Evolutionary conservation across 2,329 filamentous ascomycete species (phyloP).

Genomic region (Penicillium sp.): DNA sequence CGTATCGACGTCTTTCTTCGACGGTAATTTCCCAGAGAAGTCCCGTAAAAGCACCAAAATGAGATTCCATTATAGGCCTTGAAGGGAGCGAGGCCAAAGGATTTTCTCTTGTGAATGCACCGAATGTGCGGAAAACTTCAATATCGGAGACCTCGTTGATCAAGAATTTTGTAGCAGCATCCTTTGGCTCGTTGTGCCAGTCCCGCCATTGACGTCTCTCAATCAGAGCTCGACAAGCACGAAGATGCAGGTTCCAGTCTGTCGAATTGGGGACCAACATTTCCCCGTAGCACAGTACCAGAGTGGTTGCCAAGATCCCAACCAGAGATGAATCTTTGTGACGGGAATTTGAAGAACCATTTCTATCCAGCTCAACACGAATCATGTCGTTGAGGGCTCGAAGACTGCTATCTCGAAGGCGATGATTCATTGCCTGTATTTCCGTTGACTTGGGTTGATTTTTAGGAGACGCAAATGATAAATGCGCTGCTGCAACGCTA

Average conservation of each 20-base stretch:
- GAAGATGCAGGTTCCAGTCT: conserved; percentile 14
- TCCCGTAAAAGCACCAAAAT: conserved; percentile 10
- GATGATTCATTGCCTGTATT: not conserved
- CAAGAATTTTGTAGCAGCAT: conserved; percentile 8
- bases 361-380: conserved; percentile 2
- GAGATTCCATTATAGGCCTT: not conserved
- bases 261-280: conserved; percentile 14
- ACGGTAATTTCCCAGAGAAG: conserved; percentile 12
- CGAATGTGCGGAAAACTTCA: conserved; percentile 11
- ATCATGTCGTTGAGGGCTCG: conserved; percentile 12
- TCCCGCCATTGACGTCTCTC: conserved; percentile 3
- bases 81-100: not conserved
- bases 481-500: conserved; percentile 20
- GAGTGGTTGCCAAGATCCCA: conserved; percentile 13
- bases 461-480: conserved; percentile 4
- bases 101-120: conserved; percentile 7
- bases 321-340: not conserved
- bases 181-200: not conserved
- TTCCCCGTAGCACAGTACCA: conserved; percentile 17
- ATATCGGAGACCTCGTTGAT: conserved; percentile 17
- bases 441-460: not conserved
- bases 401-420: not conserved
- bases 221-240: conserved; percentile 14
- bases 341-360: not conserved
- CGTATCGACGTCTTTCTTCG: conserved; percentile 10